Percentiles rank a stretch among this genome's conserved stretches.
Conservation (phyloP, 1,139 yeast genomes). For the Diutina neorugosa region DNA sequence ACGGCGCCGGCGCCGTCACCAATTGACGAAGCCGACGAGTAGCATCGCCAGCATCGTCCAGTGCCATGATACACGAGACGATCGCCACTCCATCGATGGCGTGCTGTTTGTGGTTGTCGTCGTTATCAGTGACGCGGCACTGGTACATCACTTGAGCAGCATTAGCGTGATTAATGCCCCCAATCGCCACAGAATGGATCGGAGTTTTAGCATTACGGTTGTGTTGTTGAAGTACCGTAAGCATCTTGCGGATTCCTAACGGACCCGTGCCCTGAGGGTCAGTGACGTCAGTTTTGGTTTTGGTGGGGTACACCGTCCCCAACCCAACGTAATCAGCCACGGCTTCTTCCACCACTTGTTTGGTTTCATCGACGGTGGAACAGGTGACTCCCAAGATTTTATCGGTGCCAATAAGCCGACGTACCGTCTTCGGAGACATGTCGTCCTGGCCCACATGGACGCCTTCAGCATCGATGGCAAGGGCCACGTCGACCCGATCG, state of each 20-base stretch:
- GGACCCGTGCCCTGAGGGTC: conserved; percentile 40
- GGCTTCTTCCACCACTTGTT: conserved; percentile 37
- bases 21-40: conserved; percentile 23
- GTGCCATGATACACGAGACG: conserved; percentile 79
- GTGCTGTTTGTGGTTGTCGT: conserved; percentile 16
- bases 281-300: conserved; percentile 48
- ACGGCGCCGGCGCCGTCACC: conserved; percentile 9
- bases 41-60: conserved; percentile 41
- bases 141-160: conserved; percentile 44
- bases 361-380: conserved; percentile 45
- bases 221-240: conserved; percentile 32
- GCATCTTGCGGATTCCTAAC: conserved; percentile 46
- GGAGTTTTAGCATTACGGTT: conserved; percentile 13
- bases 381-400: conserved; percentile 79
- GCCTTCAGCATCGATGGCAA: conserved; percentile 86
- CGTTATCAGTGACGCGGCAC: conserved; percentile 17
- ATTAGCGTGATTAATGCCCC: conserved; percentile 69
- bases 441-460: conserved; percentile 94
- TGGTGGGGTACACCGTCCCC: conserved; percentile 71
- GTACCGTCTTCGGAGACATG: conserved; percentile 51
- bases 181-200: conserved; percentile 57
- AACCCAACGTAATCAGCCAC: conserved; percentile 77
- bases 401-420: conserved; percentile 55
- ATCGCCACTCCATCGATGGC: conserved; percentile 70
- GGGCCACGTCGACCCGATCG: conserved; percentile 81